Evolutionary conservation across 2,329 filamentous ascomycete species (phyloP).

Genomic region (Dothistroma septosporum): DNA sequence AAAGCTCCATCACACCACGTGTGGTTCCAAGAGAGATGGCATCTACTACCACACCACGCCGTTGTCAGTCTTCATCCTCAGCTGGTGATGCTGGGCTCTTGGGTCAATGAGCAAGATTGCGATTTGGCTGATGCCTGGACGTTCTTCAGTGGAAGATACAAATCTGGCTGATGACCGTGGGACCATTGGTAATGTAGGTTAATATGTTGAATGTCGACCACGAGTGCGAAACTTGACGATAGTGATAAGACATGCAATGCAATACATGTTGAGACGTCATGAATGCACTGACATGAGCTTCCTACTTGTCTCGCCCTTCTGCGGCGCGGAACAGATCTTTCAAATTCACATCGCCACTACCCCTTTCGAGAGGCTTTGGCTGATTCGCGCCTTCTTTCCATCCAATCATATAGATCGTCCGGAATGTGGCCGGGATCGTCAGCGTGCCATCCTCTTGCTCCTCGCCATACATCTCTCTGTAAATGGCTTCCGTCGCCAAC

Average conservation of each 20-base stretch:
- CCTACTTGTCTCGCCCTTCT: constrained; percentile 10
- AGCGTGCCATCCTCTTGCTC: constrained; percentile 57
- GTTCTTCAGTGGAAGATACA: not conserved
- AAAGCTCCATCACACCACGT: not conserved
- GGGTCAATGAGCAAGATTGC: not conserved
- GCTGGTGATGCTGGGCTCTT: not conserved
- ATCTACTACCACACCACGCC: not conserved
- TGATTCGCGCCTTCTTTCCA: constrained; percentile 86
- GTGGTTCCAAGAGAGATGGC: not conserved
- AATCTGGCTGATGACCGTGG: not conserved
- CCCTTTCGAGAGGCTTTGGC: constrained; percentile 72
- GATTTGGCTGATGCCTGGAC: not conserved
- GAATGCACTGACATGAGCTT: not conserved
- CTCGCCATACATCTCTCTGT: constrained; percentile 80
- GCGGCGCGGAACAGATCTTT: constrained; percentile 69
- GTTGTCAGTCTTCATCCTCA: not conserved
- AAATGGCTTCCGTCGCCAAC: constrained; percentile 83
- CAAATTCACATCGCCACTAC: constrained; percentile 80
- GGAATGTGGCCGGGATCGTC: constrained; percentile 76
- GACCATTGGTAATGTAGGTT: not conserved
- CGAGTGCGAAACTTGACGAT: not conserved
- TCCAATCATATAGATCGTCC: constrained; percentile 97
- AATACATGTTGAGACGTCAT: not conserved
- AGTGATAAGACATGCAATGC: not conserved
- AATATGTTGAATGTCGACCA: not conserved